These are phyloP conservation scores for Centrapalus pauciflorus DNA, from an alignment of 129 eudicot species.

Conservation along the genomic window DNA sequence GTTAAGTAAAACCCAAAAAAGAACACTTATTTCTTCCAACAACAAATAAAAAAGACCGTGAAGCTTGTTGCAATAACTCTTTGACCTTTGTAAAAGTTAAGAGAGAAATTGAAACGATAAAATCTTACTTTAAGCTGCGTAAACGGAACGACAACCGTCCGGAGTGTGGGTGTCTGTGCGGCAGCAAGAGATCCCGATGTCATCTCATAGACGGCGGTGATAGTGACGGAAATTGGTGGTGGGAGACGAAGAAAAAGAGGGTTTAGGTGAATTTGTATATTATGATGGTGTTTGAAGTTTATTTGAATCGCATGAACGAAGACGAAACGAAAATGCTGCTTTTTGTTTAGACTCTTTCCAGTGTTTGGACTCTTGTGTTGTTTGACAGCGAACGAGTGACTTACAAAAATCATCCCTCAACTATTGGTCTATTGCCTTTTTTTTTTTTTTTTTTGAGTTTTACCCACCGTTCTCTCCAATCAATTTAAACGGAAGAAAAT, in stretches of 20 bases:
- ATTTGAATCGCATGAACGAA: neutral
- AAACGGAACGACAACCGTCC: conserved; percentile 51
- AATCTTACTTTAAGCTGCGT: conserved; percentile 46
- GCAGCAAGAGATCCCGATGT: conserved; percentile 21
- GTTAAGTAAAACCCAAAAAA: no score
- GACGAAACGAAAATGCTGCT: neutral
- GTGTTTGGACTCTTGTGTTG: conserved; percentile 16
- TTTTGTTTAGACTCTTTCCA: no score
- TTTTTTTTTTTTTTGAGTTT: no score
- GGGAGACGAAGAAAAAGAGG: neutral
- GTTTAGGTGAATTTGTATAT: no score
- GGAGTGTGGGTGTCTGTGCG: conserved; percentile 36
- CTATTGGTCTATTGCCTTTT: neutral
- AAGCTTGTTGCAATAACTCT: no score
- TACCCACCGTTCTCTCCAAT: no score
- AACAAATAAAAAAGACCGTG: neutral
- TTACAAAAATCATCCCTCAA: neutral
- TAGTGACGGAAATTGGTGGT: neutral
- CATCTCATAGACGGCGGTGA: conserved; percentile 6
- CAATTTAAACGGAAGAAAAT: no score
- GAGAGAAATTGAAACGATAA: neutral
- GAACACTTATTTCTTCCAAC: neutral
- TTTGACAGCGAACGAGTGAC: neutral
- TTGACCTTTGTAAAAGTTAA: neutral
- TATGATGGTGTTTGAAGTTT: no score